Base-by-base conservation (phyloP, 345 rosid species). In the Hibiscus mutabilis region DNA sequence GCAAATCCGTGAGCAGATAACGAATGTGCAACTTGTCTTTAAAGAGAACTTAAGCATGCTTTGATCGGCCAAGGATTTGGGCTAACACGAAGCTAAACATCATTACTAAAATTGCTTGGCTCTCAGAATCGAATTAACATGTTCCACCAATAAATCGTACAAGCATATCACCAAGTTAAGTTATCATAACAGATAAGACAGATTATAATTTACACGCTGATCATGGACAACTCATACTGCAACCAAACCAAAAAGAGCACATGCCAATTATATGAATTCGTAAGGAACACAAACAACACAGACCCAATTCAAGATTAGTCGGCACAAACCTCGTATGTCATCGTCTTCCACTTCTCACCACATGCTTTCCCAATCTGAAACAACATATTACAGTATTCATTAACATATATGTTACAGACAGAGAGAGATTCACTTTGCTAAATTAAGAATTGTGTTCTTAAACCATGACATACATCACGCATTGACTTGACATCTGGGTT, bases 291-390 rank as follows among this genome's bases (percentile, higher is more conserved):
- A 2, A 27, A 52, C 35, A 0, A 49, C 15, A 49, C 3, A 66
- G 53, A 11, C 31, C 55, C 53, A 52, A 33, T 51, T 12, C 60
- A 55, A 55, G 46, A 68, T 52, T 69, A 29, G 8, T 15, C 4
- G 53, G 52, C 2, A 73, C 69, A 3, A 12, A 82, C 98, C 89
- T 94, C 96, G 24, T 84, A 90, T 2, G 86, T 83, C 96, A 94
- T 90, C 5, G 86, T 83, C 76, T 88, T 91, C 98, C 98, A 94
- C 84, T 88, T 91, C 81, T 86, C 97, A 74, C 98, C 97, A 79
- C 97, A 88, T 72, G 96, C 92, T 88, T 90, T 91, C 21, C 98
- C 97, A 84, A 94, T 82, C 98, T 91, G 74, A 56, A 79, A 66
- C 68, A 29, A 74, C 66, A 71, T 2, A 60, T 46, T 31, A 16